Base-by-base conservation (phyloP, 2,329 filamentous ascomycete genomes). In the Cordyceps cicadae region DNA sequence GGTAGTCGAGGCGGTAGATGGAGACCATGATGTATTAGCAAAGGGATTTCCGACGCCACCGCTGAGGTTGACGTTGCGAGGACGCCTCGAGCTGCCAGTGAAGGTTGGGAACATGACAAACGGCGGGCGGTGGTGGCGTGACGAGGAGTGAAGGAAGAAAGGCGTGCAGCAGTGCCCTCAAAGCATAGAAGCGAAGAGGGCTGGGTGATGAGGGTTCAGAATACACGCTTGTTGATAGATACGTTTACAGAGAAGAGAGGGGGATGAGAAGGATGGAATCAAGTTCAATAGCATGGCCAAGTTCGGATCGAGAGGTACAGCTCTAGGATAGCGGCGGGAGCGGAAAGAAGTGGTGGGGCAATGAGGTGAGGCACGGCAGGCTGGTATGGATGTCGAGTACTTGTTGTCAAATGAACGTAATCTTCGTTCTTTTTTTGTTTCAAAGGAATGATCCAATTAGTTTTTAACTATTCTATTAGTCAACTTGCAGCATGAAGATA, bases 1-100 rank as follows among this genome's bases (percentile, higher is more conserved):
- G 5, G 89, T 81, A 19, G 86, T 87, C 1, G 84, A 80, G 17
- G 81, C 81, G 8, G 79, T 79, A 14, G 80, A 76, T 5, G 82
- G 77, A 17, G 77, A 76, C 79, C 85, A 84, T 48, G 80, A 77
- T 37, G 81, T 80, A 66, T 83, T 83, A 63, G 82, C 86, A 72
- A 94, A 96, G 3, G 92, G 90, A 69, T 96, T 96, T 55, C 80
- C 79, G 65, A 84, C 85, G 67, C 92, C 88, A 64, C 92, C 94
- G 66, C 91, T 94, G 63, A 99, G 87, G 75, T 97, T 97, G 71
- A 97, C 91, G 72, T 97, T 92, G 66, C 94, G 87, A 63, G 88
- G 87, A 66, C 90, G 89, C 69, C 90, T 87, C 68, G 91, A 90
- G 75, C 78, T 90, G 67, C 94, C 94, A 26, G 90, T 94, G 77